Percentiles rank a stretch among this genome's conserved stretches.
Conservation (phyloP, 345 rosid genomes). For the Camelina hispida region DNA sequence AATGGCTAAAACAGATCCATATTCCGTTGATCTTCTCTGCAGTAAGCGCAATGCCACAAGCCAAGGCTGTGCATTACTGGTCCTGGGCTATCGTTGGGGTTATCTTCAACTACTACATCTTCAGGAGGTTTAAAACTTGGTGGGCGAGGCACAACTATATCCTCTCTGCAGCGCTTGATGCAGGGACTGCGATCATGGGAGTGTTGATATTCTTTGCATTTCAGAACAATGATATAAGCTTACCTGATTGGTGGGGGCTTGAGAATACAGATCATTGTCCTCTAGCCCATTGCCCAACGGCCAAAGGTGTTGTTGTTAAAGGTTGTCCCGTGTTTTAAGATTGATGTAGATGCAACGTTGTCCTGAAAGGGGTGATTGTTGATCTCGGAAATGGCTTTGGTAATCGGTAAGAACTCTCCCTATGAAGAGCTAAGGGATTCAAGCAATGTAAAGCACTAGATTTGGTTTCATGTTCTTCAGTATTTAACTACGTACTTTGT, state of each 20-base stretch:
- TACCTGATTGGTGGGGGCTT: conserved; percentile 83
- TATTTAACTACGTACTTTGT: conserved; percentile 24
- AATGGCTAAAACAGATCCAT: conserved; percentile 62
- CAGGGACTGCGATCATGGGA: conserved; percentile 78
- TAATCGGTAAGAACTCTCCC: conserved; percentile 8
- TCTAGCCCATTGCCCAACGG: conserved; percentile 68
- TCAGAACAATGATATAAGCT: conserved; percentile 56
- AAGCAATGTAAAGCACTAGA: conserved; percentile 33
- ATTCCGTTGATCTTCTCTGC: conserved; percentile 66
- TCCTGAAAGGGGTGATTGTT: conserved; percentile 19
- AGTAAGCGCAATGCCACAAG: conserved; percentile 58
- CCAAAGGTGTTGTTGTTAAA: conserved; percentile 54
- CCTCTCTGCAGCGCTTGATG: conserved; percentile 80
- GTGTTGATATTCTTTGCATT: conserved; percentile 61
- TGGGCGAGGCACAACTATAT: conserved; percentile 80
- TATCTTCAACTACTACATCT: conserved; percentile 69
- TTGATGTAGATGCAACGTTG: conserved; percentile 15
- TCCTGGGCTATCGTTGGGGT: conserved; percentile 70
- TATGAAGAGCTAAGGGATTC: conserved; percentile 14
- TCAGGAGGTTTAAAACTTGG: conserved; percentile 64
- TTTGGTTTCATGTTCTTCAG: conserved; percentile 36
- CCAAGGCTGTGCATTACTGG: conserved; percentile 64
- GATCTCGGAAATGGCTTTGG: background rate
- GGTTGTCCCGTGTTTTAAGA: conserved; percentile 67
- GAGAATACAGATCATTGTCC: conserved; percentile 58